phyloP scores from a whole-genome alignment of 441 rosid species.

The Populus hybrid region DNA sequence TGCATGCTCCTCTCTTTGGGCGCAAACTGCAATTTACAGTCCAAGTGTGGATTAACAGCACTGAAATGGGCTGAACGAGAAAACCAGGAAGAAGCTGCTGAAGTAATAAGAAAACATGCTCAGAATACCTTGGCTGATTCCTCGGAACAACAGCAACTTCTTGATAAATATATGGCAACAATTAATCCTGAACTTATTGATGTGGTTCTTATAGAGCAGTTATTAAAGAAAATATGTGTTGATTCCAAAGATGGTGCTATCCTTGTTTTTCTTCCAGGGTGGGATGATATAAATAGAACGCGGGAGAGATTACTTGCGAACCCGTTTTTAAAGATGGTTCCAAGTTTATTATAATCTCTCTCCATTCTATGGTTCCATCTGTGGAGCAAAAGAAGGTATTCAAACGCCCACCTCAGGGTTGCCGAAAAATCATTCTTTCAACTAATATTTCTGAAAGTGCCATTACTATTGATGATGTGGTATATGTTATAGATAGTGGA shows the following conservation, averaged over 20 bases:
- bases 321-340: conserved; percentile 50
- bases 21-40: conserved; percentile 59
- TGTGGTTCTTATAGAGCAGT: conserved; percentile 68
- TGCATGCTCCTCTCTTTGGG: conserved; percentile 86
- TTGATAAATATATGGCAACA: conserved; percentile 65
- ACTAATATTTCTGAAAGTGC: conserved; percentile 97
- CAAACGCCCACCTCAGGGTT: conserved; percentile 67
- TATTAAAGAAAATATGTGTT: conserved; percentile 66
- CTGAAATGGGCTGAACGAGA: conserved; percentile 64
- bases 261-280: conserved; percentile 96
- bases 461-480: conserved; percentile 93
- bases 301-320: conserved; percentile 57
- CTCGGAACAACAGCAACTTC: conserved; percentile 45
- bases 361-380: conserved; percentile 94
- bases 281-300: conserved; percentile 86
- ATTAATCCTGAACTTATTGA: conserved; percentile 71
- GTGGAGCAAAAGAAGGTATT: conserved; percentile 85
- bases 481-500: conserved; percentile 96
- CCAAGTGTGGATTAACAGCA: conserved; percentile 68
- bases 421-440: conserved; percentile 88
- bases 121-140: conserved; percentile 33
- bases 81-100: conserved; percentile 68
- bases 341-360: conserved; percentile 67
- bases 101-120: conserved; percentile 50
- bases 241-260: conserved; percentile 84